Evolutionary conservation across 441 rosid species (phyloP).

Genomic region (Bruguiera hainesii): DNA sequence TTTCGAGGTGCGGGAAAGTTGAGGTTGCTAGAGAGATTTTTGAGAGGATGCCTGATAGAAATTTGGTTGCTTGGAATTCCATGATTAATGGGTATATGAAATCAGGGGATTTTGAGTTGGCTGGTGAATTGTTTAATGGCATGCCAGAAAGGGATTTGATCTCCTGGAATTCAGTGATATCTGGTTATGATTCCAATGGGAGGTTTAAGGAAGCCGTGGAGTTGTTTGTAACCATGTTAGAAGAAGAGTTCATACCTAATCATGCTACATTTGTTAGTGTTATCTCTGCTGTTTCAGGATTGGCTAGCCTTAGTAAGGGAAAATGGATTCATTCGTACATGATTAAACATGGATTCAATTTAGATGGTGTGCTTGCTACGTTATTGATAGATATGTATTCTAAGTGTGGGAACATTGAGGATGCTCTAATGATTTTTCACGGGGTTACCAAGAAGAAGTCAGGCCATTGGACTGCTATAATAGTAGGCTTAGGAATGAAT

Average conservation of each 20-base stretch:
- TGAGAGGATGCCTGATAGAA: slow-evolving; percentile 31
- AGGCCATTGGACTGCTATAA: slow-evolving; percentile 63
- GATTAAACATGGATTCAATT: slow-evolving; percentile 31
- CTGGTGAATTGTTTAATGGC: slow-evolving; percentile 35
- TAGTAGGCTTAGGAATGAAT: slow-evolving; percentile 58
- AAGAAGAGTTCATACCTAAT: slow-evolving; percentile 34
- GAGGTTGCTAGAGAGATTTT: slow-evolving; percentile 34
- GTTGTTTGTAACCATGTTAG: slow-evolving; percentile 48
- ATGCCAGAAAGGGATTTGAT: slow-evolving; percentile 53
- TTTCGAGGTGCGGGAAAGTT: slow-evolving; percentile 33
- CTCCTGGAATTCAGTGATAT: slow-evolving; percentile 62
- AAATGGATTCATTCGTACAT: slow-evolving; percentile 39
- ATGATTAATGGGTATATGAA: slow-evolving; percentile 34
- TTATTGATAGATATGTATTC: slow-evolving; percentile 71
- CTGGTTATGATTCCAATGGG: slow-evolving; percentile 51
- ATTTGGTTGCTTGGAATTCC: slow-evolving; percentile 50
- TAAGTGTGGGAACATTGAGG: slow-evolving; percentile 59
- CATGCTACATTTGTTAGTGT: slow-evolving; percentile 47
- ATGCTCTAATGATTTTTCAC: slow-evolving; percentile 45
- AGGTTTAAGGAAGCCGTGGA: slow-evolving; percentile 50
- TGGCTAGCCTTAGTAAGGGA: slow-evolving; percentile 47
- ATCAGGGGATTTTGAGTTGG: slow-evolving; percentile 48
- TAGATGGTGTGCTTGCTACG: slow-evolving; percentile 45
- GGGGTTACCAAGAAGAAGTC: slow-evolving; percentile 48
- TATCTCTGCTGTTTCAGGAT: slow-evolving; percentile 61